Base-by-base conservation (phyloP, 805 yeast genomes). In the Jamesozyma piceae region DNA sequence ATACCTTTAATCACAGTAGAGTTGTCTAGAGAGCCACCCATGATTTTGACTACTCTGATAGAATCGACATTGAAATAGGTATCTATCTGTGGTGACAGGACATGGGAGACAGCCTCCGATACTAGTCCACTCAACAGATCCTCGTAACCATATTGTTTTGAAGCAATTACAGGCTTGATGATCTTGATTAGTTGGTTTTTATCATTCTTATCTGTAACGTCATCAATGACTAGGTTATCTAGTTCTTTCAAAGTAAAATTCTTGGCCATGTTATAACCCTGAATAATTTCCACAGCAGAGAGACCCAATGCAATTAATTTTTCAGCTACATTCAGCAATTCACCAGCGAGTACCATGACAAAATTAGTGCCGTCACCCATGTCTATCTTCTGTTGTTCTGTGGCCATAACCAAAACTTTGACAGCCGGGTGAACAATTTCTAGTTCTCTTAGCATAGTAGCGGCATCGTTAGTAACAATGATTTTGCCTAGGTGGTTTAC, bases 381-480 rank as follows among this genome's bases (percentile, higher is more conserved):
- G 70, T 90, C 98, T 53, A 78, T 75, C 63, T 92, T 95, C 67
- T 92, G 98, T 69, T 92, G 98, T 62, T 90, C 85, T 13, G 95
- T 79, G 18, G 97, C 95, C 97, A 88, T 88, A 43, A 90, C 92
- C 48, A 92, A 74, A 37, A 92, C 78, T 65, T 90, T 92, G 10
- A 92, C 98, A 2, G 96, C 97, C 5, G 98, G 98, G 62, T 90
- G 97, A 37, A 92, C 88, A 51, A 90, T 87, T 49, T 90, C 97
- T 43, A 90, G 70, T 64, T 92, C 97, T 51, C 82, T 77, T 46
- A 92, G 72, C 81, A 92, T 92, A 6, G 98, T 92, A 31, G 97
- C 96, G n/a, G 97, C 97, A 63, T 92, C 98, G 53, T 86, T 86
- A 35, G 97, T 92, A 48, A 92, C 77, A 62, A 88, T 86, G 20